Conservation (phyloP, 495 filamentous ascomycete genomes). For the Penicillium daleae region DNA sequence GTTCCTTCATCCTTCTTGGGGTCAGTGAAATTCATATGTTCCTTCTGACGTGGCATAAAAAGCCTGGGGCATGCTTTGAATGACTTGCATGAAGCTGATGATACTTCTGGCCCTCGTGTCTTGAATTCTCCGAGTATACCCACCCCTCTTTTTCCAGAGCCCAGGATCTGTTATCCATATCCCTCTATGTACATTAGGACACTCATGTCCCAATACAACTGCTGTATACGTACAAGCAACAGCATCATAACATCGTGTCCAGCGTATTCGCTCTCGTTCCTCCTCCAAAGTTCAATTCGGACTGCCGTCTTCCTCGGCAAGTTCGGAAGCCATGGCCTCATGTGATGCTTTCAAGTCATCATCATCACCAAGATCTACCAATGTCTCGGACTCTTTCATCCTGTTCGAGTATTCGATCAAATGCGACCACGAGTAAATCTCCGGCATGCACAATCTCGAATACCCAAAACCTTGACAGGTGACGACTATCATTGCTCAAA, state of each 20-base stretch:
- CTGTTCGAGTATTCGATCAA: neutral
- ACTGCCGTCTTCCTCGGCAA: constrained; percentile 10
- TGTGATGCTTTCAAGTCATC: constrained; percentile 11
- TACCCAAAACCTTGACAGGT: constrained; percentile 19
- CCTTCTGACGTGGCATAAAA: neutral
- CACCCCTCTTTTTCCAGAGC: too few relatives aligned
- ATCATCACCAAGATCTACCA: neutral
- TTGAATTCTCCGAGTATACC: neutral
- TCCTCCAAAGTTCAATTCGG: neutral
- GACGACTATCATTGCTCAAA: constrained; percentile 27
- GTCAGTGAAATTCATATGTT: neutral
- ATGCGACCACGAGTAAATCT: neutral
- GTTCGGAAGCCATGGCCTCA: constrained; percentile 12
- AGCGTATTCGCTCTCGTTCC: constrained; percentile 17
- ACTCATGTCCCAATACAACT: neutral
- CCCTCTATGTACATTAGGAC: neutral
- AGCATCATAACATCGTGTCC: neutral
- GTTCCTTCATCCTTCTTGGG: too few relatives aligned
- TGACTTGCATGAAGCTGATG: too few relatives aligned
- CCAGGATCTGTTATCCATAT: neutral
- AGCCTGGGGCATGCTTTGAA: neutral
- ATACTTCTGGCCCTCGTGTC: neutral
- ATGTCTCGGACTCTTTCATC: neutral
- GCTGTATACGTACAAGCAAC: neutral
- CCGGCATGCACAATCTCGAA: neutral